Evolutionary conservation across 1,284 basidiomycete genomes (phyloP), one percentile per base, ranked within the genome.

Genomic region (Wallemia mellicola): DNA sequence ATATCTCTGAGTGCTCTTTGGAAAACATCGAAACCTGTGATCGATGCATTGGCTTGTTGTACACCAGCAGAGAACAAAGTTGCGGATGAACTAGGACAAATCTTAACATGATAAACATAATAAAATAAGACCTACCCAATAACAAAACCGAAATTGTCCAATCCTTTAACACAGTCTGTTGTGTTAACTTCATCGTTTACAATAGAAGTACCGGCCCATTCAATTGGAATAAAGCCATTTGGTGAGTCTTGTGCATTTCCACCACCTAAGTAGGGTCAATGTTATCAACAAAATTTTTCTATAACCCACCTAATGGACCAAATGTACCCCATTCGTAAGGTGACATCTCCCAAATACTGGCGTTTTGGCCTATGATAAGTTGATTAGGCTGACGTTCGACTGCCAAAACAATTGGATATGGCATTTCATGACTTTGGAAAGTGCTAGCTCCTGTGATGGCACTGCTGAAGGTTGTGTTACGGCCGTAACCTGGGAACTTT

Each of bases 131-230:
- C n/a, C n/a, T n/a, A n/a, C n/a, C 72, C 72, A 60, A 71, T 70
- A 55, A 71, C 63, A 58, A 69, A 74, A 48, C 69, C 68, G 57
- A 54, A 58, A 32, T 60, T 28, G 2, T 55, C 33, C 19, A 61
- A 25, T 19, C 54, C 59, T 59, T 30, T 48, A 55, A 25, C 25
- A 15, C 28, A 3, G 28, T 58, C 58, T 15, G 60, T 54, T 25
- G 24, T 33, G 58, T 67, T 69, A 1, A 70, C 62, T 58, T 63
- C 32, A 19, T 67, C 71, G 59, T 68, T 66, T 59, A 65, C 65
- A 27, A 71, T 54, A 24, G 58, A 26, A 0, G 67, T 69, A 11
- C 72, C 72, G 24, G 72, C 63, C 62, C 69, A 71, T 62, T 71
- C 64, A 14, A 70, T 60, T 2, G 65, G 27, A 54, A 33, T 5